Evolutionary conservation across 257 asterid genomes (phyloP).

Genomic region (Rauvolfia tetraphylla): DNA sequence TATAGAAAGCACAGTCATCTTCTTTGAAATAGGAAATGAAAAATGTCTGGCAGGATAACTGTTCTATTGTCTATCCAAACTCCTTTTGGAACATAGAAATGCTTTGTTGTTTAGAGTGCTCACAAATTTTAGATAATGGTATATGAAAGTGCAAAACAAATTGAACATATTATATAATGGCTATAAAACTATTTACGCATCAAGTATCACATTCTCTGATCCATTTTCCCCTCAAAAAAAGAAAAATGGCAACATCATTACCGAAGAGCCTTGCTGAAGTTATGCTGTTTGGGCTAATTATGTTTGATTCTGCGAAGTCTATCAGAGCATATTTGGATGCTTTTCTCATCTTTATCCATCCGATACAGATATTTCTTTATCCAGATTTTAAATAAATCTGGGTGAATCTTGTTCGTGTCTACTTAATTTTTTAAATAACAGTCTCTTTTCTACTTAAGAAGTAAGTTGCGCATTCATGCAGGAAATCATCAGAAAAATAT

Average conservation of each 20-base stretch:
- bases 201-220: background rate
- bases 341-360: background rate
- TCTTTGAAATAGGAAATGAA: background rate
- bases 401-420: background rate
- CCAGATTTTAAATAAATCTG: background rate
- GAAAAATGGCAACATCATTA: background rate
- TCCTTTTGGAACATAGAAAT: background rate
- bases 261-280: background rate
- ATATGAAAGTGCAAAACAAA: background rate
- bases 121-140: background rate
- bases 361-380: background rate
- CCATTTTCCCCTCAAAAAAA: background rate
- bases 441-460: background rate
- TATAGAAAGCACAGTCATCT: background rate
- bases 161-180: background rate
- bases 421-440: constrained; percentile 6
- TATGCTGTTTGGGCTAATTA: background rate
- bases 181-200: background rate
- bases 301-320: background rate
- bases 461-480: constrained; percentile 19
- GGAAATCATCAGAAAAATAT: constrained; percentile 72
- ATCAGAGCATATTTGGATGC: background rate
- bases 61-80: background rate
- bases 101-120: background rate
- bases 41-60: background rate